phyloP scores from a whole-genome alignment of 192 early-diverging fungal genomes.

The Thoreauomyces humboldtii region DNA sequence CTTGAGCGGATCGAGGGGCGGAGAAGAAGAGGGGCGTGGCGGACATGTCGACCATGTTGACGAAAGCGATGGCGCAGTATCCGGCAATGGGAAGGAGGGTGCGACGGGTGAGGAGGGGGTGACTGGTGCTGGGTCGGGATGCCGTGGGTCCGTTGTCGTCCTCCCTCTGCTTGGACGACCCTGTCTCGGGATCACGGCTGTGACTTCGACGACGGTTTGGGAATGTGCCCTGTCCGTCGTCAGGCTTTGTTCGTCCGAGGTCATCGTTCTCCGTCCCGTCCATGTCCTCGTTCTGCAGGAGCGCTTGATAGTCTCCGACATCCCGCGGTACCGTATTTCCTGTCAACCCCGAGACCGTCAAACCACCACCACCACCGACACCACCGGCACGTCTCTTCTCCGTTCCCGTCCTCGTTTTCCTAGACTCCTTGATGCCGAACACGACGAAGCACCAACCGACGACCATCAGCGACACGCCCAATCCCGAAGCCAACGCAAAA shows the following conservation, averaged over 20 bases:
- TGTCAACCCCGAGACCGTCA: background rate
- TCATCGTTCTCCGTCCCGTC: too few relatives aligned
- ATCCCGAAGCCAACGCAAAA: slow-evolving; percentile 17
- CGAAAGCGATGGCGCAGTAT: slow-evolving; percentile 47
- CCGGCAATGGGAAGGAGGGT: slow-evolving; percentile 28
- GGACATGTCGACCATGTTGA: slow-evolving; percentile 38
- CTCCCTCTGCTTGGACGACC: too few relatives aligned
- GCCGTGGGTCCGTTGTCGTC: slow-evolving; percentile 1
- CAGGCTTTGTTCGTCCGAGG: too few relatives aligned
- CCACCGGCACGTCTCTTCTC: background rate
- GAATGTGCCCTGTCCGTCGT: too few relatives aligned
- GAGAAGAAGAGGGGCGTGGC: slow-evolving; percentile 44
- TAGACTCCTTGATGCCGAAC: slow-evolving; percentile 6
- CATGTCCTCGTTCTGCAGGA: background rate
- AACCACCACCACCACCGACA: too few relatives aligned
- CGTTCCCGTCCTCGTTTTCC: background rate
- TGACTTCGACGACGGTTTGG: too few relatives aligned
- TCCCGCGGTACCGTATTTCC: background rate
- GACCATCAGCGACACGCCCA: slow-evolving; percentile 19
- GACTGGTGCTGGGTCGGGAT: background rate
- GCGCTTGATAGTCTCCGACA: background rate
- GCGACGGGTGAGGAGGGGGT: slow-evolving; percentile 4
- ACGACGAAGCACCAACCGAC: background rate
- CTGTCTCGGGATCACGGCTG: too few relatives aligned
- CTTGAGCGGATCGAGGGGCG: background rate